phyloP scores from a whole-genome alignment of 2,329 filamentous ascomycete species.

The Thelonectria discophora region DNA sequence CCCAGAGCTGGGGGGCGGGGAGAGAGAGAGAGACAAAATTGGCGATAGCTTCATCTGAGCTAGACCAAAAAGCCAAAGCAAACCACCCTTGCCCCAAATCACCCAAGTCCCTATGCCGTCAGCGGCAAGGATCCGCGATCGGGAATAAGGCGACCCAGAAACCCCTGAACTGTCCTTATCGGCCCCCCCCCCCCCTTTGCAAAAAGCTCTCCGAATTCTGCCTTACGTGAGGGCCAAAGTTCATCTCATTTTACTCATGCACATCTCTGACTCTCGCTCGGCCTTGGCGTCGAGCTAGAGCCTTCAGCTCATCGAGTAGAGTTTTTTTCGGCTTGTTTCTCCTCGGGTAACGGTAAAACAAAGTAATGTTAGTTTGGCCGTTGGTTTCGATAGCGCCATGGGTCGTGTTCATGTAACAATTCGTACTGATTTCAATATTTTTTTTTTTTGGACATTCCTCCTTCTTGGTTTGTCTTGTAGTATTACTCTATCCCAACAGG shows the following conservation, averaged over 20 bases:
- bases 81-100: neutral
- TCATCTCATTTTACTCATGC: slow-evolving; percentile 2
- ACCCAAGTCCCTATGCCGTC: neutral
- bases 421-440: neutral
- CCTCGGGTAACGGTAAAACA: no score
- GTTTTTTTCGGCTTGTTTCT: neutral
- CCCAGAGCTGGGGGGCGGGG: no score
- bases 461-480: neutral
- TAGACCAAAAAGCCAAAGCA: neutral
- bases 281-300: slow-evolving; percentile 4
- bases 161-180: neutral
- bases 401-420: no score
- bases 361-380: neutral
- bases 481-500: neutral
- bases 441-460: neutral
- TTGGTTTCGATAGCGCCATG: neutral
- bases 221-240: neutral
- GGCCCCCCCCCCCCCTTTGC: neutral
- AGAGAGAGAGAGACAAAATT: neutral
- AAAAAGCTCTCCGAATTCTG: no score
- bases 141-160: neutral
- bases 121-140: neutral
- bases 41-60: neutral
- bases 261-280: neutral
- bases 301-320: neutral